Percentiles rank a stretch among this genome's conserved stretches.
Evolutionary conservation across 140 eudicot species (phyloP).

Genomic region (Anethum foeniculum): DNA sequence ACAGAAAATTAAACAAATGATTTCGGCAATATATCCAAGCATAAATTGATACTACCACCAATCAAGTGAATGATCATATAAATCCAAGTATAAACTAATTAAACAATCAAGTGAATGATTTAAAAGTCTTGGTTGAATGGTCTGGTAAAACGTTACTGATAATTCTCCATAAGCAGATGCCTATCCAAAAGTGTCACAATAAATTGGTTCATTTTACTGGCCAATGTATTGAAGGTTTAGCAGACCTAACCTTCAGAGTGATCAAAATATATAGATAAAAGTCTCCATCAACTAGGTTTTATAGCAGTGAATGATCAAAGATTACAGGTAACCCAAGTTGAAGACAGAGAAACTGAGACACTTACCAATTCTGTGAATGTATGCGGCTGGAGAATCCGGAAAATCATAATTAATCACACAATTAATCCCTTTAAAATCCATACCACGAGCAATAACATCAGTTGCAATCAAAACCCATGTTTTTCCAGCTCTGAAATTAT

Average conservation of each 20-base stretch:
- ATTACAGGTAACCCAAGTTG: neutral
- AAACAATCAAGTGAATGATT: neutral
- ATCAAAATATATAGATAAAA: neutral
- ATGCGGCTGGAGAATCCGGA: slow-evolving; percentile 91
- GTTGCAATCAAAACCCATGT: slow-evolving; percentile 97
- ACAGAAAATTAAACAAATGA: neutral
- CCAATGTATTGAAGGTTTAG: neutral
- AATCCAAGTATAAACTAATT: neutral
- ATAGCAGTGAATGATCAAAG: neutral
- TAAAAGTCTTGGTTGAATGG: neutral
- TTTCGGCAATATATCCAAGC: neutral
- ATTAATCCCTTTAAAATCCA: slow-evolving; percentile 98
- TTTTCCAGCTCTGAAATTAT: slow-evolving; percentile 88
- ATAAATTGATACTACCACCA: neutral
- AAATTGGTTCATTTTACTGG: neutral
- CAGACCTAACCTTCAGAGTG: neutral
- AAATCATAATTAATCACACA: slow-evolving; percentile 95
- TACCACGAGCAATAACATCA: slow-evolving; percentile 93
- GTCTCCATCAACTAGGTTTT: neutral
- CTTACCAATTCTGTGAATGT: slow-evolving; percentile 89
- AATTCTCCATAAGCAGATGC: neutral
- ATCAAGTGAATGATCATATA: neutral
- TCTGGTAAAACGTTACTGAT: neutral
- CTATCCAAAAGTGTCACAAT: neutral
- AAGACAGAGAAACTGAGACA: neutral